phyloP scores from a whole-genome alignment of 305 asterid species.

The Fraxinus greggii region DNA sequence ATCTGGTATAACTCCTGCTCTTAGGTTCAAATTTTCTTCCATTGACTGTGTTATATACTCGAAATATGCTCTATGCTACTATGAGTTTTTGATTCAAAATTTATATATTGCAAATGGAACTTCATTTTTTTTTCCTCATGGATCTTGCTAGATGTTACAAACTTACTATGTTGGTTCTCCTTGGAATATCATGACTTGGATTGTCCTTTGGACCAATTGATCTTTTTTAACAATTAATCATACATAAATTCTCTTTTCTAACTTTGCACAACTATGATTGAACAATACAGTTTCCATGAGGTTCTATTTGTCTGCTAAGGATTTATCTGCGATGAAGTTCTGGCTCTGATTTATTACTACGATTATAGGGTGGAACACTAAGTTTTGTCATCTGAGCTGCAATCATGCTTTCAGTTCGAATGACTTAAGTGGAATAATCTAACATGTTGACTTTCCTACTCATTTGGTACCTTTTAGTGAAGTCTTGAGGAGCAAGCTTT shows the following conservation, averaged over 20 bases:
- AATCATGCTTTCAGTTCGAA: neutral
- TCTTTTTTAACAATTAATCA: conserved; percentile 19
- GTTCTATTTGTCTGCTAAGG: conserved; percentile 5
- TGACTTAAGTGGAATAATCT: neutral
- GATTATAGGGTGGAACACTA: neutral
- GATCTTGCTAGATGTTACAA: conserved; percentile 8
- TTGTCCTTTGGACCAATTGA: conserved; percentile 19
- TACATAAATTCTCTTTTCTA: conserved; percentile 10
- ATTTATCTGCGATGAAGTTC: neutral
- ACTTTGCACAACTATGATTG: conserved; percentile 20
- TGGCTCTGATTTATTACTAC: neutral
- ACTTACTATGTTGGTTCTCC: conserved; percentile 24
- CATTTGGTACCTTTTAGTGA: neutral
- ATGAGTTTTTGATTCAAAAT: conserved; percentile 1
- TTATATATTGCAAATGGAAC: conserved; percentile 12
- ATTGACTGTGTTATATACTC: neutral
- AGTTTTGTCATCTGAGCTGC: neutral
- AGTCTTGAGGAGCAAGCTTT: neutral
- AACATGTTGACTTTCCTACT: neutral
- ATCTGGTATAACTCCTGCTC: conserved; percentile 16
- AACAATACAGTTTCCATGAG: neutral
- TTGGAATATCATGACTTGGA: conserved; percentile 29
- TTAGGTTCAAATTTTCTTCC: neutral
- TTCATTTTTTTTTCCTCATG: neutral
- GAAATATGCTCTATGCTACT: neutral